Evolutionary conservation across 1,284 basidiomycete species (phyloP).

Genomic region (Papiliotrema nemorosa): DNA sequence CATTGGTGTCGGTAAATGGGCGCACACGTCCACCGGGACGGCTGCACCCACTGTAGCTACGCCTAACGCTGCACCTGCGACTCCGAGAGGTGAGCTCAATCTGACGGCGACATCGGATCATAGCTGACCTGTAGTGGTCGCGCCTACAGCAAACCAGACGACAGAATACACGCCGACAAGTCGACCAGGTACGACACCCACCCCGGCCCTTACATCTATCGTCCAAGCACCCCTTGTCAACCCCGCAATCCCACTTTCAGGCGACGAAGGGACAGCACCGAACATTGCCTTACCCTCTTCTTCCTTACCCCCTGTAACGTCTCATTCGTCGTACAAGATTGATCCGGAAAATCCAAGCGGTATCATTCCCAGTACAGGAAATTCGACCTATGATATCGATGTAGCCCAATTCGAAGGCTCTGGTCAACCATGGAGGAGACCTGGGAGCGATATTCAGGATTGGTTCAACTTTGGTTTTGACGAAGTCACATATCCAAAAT

Average conservation of each 20-base stretch:
- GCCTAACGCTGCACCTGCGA: slow-evolving; percentile 18
- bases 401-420: slow-evolving; percentile 72
- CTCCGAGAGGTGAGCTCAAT: slow-evolving; percentile 18
- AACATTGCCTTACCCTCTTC: slow-evolving; percentile 30
- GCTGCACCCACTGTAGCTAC: slow-evolving; percentile 17
- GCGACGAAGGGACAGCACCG: slow-evolving; percentile 29
- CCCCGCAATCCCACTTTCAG: slow-evolving; percentile 16
- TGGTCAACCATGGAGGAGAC: slow-evolving; percentile 77
- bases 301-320: slow-evolving; percentile 37
- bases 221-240: slow-evolving; percentile 28
- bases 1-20: slow-evolving; percentile 47
- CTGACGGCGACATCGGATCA: neutral
- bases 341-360: slow-evolving; percentile 63
- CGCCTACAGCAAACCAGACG: slow-evolving; percentile 63
- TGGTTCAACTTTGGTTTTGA: slow-evolving; percentile 99
- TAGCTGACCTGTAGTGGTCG: neutral
- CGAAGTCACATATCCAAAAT: slow-evolving; percentile 90
- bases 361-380: slow-evolving; percentile 55
- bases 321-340: slow-evolving; percentile 51
- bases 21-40: slow-evolving; percentile 37
- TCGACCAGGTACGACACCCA: slow-evolving; percentile 54
- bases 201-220: slow-evolving; percentile 35
- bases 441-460: slow-evolving; percentile 90
- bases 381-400: slow-evolving; percentile 86
- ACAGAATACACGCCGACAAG: slow-evolving; percentile 88